Base-by-base conservation (phyloP, 495 filamentous ascomycete species). In the Trichoderma gamsii region DNA sequence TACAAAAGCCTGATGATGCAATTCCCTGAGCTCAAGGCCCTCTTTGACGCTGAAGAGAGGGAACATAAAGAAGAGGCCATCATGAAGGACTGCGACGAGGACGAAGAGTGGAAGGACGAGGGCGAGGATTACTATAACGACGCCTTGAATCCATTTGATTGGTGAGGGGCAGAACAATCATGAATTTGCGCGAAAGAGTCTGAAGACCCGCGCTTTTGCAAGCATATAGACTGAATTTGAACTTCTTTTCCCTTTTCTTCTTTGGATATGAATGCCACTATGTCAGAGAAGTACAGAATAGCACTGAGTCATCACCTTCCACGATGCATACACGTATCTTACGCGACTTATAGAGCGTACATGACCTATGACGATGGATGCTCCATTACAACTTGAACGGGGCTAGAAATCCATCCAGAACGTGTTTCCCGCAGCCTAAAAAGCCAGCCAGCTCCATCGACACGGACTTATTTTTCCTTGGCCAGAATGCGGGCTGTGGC, bases 381-480 rank as follows among this genome's bases (percentile, higher is more conserved):
- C 35, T 38, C 35, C 35, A 38, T 38, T 38, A 38, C 4, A 7
- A 38, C 35, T 38, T 38, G 35, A 9, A 38, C 4, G 5, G 35
- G 35, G 35, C 7, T 38, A 38, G 0, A 35, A 0, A 38, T 38
- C 35, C 35, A 38, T 38, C 35, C 35, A 38, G 35, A 38, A 38
- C n/a, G n/a, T 38, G 56, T 61, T 61, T 61, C 12, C 16, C 27
- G 51, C 51, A 21, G 56, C 27, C 25, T 13, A 61, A 18, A 16
- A 32, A 7, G 23, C 56, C 23, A 27, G 29, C 29, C 29, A 32
- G 11, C 23, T 29, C 29, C 9, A 11, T 29, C 35, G n/a, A 23
- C 11, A 23, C 63, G 63, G 63, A 41, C 35, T 65, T 32, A 65
- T 43, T 65, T 65, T 35, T 65, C 63, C 63, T 41, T 65, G 63